Conservation (phyloP, 495 filamentous ascomycete genomes). For the Podospora comata region DNA sequence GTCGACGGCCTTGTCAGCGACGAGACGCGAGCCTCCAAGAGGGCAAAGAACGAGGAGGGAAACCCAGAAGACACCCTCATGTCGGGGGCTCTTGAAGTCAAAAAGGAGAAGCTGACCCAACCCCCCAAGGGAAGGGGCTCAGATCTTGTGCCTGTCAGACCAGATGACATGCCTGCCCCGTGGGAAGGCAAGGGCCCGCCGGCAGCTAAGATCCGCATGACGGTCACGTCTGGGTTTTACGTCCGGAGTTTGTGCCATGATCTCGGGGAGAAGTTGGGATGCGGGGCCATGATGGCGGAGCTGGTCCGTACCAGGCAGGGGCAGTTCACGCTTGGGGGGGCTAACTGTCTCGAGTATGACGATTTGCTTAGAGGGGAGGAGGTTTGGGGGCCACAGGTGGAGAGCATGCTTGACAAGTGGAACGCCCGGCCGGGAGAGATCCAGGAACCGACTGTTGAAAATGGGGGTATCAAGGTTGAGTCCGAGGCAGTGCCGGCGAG, state of each 20-base stretch:
- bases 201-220: slow-evolving; percentile 81
- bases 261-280: slow-evolving; percentile 76
- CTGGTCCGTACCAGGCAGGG: slow-evolving; percentile 79
- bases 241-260: slow-evolving; percentile 92
- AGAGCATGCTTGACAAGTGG: slow-evolving; percentile 51
- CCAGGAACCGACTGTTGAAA: not conserved
- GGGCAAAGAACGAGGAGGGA: slow-evolving; percentile 34
- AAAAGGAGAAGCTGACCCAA: not conserved
- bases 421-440: slow-evolving; percentile 7
- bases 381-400: slow-evolving; percentile 76
- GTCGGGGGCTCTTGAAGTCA: slow-evolving; percentile 49
- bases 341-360: slow-evolving; percentile 75
- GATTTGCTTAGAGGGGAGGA: slow-evolving; percentile 76
- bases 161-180: slow-evolving; percentile 35
- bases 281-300: slow-evolving; percentile 80
- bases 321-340: slow-evolving; percentile 61
- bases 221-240: slow-evolving; percentile 94
- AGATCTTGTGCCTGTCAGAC: slow-evolving; percentile 35
- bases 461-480: not conserved
- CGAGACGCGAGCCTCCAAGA: slow-evolving; percentile 24
- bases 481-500: not conserved
- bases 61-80: slow-evolving; percentile 40
- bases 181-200: slow-evolving; percentile 57
- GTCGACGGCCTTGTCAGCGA: slow-evolving; percentile 41
- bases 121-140: slow-evolving; percentile 35